Conservation (phyloP, 2,329 filamentous ascomycete genomes). For the Monosporascus sp. region DNA sequence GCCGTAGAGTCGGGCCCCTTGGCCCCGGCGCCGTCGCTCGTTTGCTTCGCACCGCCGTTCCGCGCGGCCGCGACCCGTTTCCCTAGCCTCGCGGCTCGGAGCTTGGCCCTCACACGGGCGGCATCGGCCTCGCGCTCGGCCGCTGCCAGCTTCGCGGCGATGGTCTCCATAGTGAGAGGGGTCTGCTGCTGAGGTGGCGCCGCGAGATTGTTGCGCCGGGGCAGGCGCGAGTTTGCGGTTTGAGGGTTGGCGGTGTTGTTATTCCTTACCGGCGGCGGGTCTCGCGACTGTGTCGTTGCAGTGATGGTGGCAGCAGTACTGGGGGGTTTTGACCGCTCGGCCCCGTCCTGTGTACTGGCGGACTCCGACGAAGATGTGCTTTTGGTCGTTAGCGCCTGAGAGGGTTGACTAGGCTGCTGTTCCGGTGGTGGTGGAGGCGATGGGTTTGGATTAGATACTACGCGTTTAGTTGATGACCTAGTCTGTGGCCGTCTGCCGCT, state of each 20-base stretch:
- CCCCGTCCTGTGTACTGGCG: background rate
- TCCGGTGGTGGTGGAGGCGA: slow-evolving; percentile 1
- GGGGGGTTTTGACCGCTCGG: background rate
- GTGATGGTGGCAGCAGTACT: background rate
- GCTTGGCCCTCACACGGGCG: slow-evolving; percentile 56
- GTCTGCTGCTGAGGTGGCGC: slow-evolving; percentile 38
- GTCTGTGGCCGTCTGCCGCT: slow-evolving; percentile 4
- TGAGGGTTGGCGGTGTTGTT: background rate
- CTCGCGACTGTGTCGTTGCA: background rate
- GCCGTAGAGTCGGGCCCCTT: slow-evolving; percentile 24
- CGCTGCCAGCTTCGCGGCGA: slow-evolving; percentile 59
- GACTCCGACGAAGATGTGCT: background rate
- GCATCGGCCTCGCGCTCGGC: slow-evolving; percentile 60
- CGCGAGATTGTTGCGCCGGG: slow-evolving; percentile 27
- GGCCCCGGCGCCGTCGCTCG: background rate
- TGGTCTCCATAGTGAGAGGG: slow-evolving; percentile 55
- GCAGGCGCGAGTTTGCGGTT: slow-evolving; percentile 29
- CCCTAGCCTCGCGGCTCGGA: slow-evolving; percentile 44
- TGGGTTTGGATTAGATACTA: slow-evolving; percentile 11
- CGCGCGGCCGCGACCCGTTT: slow-evolving; percentile 12
- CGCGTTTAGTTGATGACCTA: slow-evolving; percentile 8
- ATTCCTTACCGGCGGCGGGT: background rate
- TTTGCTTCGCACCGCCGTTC: background rate
- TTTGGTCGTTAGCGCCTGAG: background rate
- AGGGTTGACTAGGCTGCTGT: background rate